Conservation (phyloP, 1,139 yeast genomes). For the Pneumocystis wakefieldiae region DNA sequence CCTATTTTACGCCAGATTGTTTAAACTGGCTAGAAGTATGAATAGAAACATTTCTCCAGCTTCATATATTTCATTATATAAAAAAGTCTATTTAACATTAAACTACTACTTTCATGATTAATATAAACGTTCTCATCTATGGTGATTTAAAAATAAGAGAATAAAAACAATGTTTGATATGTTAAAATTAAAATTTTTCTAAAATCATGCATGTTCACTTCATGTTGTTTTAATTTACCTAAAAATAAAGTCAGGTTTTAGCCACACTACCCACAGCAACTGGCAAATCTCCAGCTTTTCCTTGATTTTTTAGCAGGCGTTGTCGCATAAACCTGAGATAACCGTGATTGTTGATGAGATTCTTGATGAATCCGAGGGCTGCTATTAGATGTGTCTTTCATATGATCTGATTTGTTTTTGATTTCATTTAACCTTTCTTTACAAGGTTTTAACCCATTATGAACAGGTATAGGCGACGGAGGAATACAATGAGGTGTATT, state of each 20-base stretch:
- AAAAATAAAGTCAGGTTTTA: not conserved
- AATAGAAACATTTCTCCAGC: not conserved
- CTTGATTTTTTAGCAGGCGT: not conserved
- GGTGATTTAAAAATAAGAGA: not conserved
- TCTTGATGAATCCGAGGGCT: conserved; percentile 12
- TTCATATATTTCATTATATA: not conserved
- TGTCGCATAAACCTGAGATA: not conserved
- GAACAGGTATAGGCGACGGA: conserved; percentile 5
- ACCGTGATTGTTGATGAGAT: conserved; percentile 9
- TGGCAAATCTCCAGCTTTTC: not conserved
- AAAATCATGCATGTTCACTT: not conserved
- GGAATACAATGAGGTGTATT: conserved; percentile 6
- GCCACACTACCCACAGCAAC: not conserved
- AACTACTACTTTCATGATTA: not conserved
- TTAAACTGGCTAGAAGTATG: conserved; percentile 68
- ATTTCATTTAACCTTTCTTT: not conserved
- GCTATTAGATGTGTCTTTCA: conserved; percentile 8
- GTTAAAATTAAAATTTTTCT: not conserved
- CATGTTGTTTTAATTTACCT: not conserved
- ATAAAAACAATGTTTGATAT: not conserved
- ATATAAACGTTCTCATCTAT: not conserved
- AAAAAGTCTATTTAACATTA: not conserved
- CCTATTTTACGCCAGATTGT: conserved; percentile 91
- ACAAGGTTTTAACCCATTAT: conserved; percentile 1
- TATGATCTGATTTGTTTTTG: conserved; percentile 1